These are phyloP conservation scores for Candida tunisiensis DNA, from an alignment of 1,139 yeast genomes.

Conservation along the genomic window DNA sequence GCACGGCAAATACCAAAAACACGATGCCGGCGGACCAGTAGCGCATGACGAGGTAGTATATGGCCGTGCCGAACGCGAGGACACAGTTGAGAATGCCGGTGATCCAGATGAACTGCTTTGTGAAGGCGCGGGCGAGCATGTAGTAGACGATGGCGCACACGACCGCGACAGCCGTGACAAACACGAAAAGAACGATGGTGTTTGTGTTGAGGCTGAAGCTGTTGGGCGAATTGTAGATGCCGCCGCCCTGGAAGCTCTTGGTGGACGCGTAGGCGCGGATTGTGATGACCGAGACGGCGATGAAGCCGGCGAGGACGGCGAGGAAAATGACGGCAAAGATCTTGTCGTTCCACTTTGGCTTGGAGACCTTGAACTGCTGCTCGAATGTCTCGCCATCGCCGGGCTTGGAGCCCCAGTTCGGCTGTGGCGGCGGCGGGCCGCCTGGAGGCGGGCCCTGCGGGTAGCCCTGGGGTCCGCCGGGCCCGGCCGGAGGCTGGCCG, in stretches of 20 bases:
- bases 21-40: slow-evolving; percentile 74
- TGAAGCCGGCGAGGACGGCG: slow-evolving; percentile 47
- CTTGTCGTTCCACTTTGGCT: slow-evolving; percentile 51
- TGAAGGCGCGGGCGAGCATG: slow-evolving; percentile 42
- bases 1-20: slow-evolving; percentile 33
- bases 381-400: slow-evolving; percentile 34
- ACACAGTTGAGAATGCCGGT: slow-evolving; percentile 54
- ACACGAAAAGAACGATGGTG: slow-evolving; percentile 53
- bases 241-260: slow-evolving; percentile 40
- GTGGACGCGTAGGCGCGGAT: slow-evolving; percentile 44
- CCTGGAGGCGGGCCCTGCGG: no score
- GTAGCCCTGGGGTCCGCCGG: no score
- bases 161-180: slow-evolving; percentile 45
- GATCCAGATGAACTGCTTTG: slow-evolving; percentile 49
- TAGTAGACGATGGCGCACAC: slow-evolving; percentile 42
- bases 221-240: slow-evolving; percentile 39
- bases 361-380: slow-evolving; percentile 46
- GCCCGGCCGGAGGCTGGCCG: no score
- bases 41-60: slow-evolving; percentile 38
- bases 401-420: slow-evolving; percentile 7
- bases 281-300: slow-evolving; percentile 54
- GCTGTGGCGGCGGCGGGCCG: slow-evolving; percentile 2
- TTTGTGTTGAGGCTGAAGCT: slow-evolving; percentile 54
- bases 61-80: slow-evolving; percentile 59
- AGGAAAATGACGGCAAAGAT: slow-evolving; percentile 39